phyloP scores from a whole-genome alignment of 2,329 filamentous ascomycete species.

The Basipetospora sp. region DNA sequence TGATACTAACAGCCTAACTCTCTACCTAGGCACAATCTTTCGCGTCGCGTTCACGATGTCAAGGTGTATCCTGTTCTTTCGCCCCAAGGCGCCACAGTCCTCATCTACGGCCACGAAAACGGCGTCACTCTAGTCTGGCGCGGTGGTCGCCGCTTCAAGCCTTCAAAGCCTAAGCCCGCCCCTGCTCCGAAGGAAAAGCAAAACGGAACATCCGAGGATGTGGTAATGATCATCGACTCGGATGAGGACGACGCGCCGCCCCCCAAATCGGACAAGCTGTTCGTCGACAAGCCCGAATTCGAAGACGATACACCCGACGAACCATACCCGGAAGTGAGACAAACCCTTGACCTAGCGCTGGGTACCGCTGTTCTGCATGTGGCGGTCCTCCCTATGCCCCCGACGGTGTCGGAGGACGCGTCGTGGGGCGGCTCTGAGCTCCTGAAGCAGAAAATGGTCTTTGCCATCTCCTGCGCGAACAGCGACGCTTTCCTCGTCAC shows the following conservation, averaged over 20 bases:
- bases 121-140: conserved; percentile 48
- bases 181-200: conserved; percentile 26
- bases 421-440: conserved; percentile 31
- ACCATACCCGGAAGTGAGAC: conserved; percentile 39
- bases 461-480: conserved; percentile 44
- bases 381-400: conserved; percentile 38
- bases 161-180: conserved; percentile 19
- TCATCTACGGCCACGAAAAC: conserved; percentile 50
- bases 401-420: conserved; percentile 34
- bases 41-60: conserved; percentile 42
- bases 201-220: conserved; percentile 37
- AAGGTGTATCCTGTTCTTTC: conserved; percentile 48
- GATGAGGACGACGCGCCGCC: conserved; percentile 39
- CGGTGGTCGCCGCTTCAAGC: conserved; percentile 45
- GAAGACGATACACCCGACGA: conserved; percentile 34
- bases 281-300: conserved; percentile 43
- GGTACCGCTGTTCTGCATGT: conserved; percentile 41
- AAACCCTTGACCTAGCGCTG: conserved; percentile 46
- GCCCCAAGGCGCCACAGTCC: conserved; percentile 46
- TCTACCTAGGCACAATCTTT: conserved; percentile 39
- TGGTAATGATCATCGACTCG: conserved; percentile 49
- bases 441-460: conserved; percentile 43
- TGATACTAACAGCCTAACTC: not conserved
- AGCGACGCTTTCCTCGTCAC: conserved; percentile 43
- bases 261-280: conserved; percentile 12